Evolutionary conservation across 306 rosid species (phyloP).

Genomic region (Corylus avellana): DNA sequence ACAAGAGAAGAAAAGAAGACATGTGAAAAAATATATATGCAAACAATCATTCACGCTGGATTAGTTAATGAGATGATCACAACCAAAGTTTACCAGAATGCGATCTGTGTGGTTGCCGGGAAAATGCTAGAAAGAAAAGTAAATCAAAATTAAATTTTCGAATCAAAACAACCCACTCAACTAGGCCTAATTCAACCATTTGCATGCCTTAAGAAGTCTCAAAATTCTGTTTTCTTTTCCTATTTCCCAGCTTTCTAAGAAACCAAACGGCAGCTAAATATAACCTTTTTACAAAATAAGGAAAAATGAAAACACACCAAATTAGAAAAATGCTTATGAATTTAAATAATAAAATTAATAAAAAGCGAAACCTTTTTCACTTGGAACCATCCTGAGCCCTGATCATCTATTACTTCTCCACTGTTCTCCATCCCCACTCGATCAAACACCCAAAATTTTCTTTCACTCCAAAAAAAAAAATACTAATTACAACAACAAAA

Average conservation of each 20-base stretch:
- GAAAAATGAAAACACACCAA: not conserved
- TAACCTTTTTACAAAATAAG: not conserved
- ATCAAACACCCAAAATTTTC: constrained; percentile 22
- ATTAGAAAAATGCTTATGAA: constrained; percentile 2
- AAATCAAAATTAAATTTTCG: not conserved
- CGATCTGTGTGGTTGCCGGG: not conserved
- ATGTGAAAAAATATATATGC: not conserved
- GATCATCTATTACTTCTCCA: constrained; percentile 73
- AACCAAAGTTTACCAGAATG: not conserved
- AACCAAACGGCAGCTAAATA: constrained; percentile 7
- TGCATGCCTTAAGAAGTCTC: constrained; percentile 4
- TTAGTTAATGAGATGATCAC: not conserved
- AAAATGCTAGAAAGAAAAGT: not conserved
- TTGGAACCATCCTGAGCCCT: constrained; percentile 94
- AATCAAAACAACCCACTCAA: not conserved
- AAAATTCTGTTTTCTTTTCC: constrained; percentile 11
- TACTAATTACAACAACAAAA: not conserved
- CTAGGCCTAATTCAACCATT: not conserved
- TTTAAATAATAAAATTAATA: not conserved
- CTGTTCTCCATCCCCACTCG: constrained; percentile 61
- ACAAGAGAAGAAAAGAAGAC: not conserved
- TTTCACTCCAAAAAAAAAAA: not conserved
- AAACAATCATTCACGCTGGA: not conserved
- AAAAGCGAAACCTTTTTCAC: constrained; percentile 73
- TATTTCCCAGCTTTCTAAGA: constrained; percentile 12